These are phyloP conservation scores for Aspergillus puulaauensis DNA, from an alignment of 2,329 filamentous ascomycete species.

Conservation along the genomic window DNA sequence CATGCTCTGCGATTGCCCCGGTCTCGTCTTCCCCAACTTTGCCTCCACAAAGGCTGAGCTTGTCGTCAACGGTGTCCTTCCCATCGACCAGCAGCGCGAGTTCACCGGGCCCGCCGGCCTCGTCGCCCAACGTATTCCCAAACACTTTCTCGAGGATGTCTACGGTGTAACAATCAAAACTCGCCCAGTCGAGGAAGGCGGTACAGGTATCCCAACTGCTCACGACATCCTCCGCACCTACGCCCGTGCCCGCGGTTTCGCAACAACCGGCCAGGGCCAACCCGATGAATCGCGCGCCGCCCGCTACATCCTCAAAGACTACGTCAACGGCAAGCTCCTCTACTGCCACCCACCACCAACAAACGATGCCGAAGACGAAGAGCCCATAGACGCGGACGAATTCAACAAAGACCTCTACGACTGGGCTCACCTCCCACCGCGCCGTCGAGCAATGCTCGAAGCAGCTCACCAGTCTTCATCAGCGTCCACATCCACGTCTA, in stretches of 20 bases:
- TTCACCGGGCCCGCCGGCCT: conserved; percentile 83
- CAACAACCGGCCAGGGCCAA: conserved; percentile 82
- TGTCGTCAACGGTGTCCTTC: conserved; percentile 90
- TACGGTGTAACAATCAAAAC: conserved; percentile 90
- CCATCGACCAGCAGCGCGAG: conserved; percentile 94
- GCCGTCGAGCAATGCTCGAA: conserved; percentile 61
- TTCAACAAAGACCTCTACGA: conserved; percentile 94
- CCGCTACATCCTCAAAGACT: conserved; percentile 89
- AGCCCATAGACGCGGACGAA: conserved; percentile 63
- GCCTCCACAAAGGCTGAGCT: conserved; percentile 94
- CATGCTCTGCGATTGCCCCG: conserved; percentile 94
- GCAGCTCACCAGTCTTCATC: conserved; percentile 14
- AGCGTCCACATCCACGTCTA: conserved; percentile 18
- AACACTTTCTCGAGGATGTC: conserved; percentile 83
- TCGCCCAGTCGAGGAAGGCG: conserved; percentile 83
- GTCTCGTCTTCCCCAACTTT: conserved; percentile 98
- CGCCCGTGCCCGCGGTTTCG: conserved; percentile 84
- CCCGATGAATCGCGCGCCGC: conserved; percentile 93
- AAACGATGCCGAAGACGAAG: conserved; percentile 33
- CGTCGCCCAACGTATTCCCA: conserved; percentile 80
- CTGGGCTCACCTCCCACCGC: conserved; percentile 74
- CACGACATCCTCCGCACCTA: conserved; percentile 84
- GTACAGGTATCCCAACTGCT: conserved; percentile 80
- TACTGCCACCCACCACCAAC: conserved; percentile 84
- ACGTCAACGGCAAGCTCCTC: conserved; percentile 91